Conservation (phyloP, 208 protist genomes). For the Novymonas esmeraldas region DNA sequence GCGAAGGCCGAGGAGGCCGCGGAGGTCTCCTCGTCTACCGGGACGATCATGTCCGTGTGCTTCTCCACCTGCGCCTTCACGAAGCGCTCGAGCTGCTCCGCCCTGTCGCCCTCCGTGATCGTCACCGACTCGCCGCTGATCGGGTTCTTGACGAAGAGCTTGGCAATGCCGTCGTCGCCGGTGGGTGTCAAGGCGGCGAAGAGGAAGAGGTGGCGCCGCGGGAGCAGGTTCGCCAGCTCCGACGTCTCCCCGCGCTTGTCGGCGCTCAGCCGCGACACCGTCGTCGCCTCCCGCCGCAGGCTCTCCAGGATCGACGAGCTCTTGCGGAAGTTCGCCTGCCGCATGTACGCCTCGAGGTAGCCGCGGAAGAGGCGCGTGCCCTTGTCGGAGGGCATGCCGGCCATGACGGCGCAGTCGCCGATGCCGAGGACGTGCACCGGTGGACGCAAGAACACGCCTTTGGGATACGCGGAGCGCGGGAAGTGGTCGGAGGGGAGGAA, state of each 20-base stretch:
- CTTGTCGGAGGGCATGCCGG: constrained; percentile 71
- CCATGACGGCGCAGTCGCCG: constrained; percentile 85
- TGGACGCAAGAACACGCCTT: constrained; percentile 87
- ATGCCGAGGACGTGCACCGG: constrained; percentile 82
- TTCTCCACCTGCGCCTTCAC: constrained; percentile 63
- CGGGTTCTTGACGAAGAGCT: constrained; percentile 89
- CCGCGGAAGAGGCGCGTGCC: constrained; percentile 86
- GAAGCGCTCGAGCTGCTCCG: constrained; percentile 60
- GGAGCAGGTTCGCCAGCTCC: constrained; percentile 82
- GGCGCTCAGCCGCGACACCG: constrained; percentile 57
- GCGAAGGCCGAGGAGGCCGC: constrained; percentile 54
- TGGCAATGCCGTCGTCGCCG: constrained; percentile 56
- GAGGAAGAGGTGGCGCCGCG: constrained; percentile 86
- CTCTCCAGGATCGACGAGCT: constrained; percentile 83
- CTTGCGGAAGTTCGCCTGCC: constrained; percentile 83
- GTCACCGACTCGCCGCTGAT: constrained; percentile 87
- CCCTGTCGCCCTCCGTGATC: constrained; percentile 54
- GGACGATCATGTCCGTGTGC: constrained; percentile 80
- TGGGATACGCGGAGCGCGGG: constrained; percentile 57
- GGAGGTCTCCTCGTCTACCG: constrained; percentile 65
- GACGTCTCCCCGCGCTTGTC: constrained; percentile 64
- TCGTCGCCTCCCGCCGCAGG: constrained; percentile 62
- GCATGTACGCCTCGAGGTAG: constrained; percentile 88
- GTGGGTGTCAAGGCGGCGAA: constrained; percentile 60
- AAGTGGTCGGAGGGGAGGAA: constrained; percentile 50